phyloP scores from a whole-genome alignment of 345 rosid genomes.

The Geranium brycei region DNA sequence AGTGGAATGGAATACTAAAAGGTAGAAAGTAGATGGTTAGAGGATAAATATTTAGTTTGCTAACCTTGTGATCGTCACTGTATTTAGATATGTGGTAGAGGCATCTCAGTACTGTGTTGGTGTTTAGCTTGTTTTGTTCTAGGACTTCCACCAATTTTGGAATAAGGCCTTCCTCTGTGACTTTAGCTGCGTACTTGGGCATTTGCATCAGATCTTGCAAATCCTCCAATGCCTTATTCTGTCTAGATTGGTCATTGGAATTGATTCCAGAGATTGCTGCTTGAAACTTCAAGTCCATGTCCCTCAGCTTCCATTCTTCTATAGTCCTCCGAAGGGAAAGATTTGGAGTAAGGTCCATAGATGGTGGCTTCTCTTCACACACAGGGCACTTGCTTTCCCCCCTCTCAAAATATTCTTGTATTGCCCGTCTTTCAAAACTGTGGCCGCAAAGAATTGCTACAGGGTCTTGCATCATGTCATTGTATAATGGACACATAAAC shows the following conservation, averaged over 20 bases:
- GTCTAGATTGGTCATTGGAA: conserved; percentile 17
- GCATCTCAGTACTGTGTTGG: conserved; percentile 23
- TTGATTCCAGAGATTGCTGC: conserved; percentile 21
- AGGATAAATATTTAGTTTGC: not conserved
- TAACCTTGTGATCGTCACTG: conserved; percentile 26
- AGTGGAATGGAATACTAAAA: not conserved
- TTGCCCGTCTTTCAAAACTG: conserved; percentile 42
- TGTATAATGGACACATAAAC: conserved; percentile 30
- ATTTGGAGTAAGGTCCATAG: conserved; percentile 31
- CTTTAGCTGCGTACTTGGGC: conserved; percentile 22
- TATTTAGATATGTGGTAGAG: conserved; percentile 25
- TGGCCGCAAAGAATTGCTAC: conserved; percentile 36
- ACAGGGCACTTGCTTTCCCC: conserved; percentile 31
- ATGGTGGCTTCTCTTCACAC: conserved; percentile 27
- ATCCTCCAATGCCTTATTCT: conserved; percentile 26
- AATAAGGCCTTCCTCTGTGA: conserved; percentile 19
- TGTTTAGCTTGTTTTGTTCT: conserved; percentile 16
- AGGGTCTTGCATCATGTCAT: conserved; percentile 38
- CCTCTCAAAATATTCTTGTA: conserved; percentile 20
- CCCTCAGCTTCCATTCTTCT: conserved; percentile 31
- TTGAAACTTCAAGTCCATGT: conserved; percentile 29
- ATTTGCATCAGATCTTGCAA: conserved; percentile 19
- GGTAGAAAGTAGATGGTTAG: no score
- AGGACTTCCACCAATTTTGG: conserved; percentile 27
- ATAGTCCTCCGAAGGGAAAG: conserved; percentile 29